phyloP scores from a whole-genome alignment of 1,284 basidiomycete genomes.

The Ganoderma multipileum region DNA sequence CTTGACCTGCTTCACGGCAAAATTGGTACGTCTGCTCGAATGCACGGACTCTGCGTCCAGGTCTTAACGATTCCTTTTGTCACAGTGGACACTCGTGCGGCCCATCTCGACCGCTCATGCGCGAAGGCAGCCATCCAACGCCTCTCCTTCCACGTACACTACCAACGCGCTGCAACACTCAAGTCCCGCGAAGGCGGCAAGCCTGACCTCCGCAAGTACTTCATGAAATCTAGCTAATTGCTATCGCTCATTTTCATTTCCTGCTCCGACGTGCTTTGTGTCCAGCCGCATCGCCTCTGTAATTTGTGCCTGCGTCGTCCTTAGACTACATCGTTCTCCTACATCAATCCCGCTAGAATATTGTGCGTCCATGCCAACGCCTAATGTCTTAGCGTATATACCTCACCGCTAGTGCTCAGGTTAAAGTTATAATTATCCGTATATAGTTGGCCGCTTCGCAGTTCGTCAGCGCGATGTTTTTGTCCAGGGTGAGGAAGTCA shows the following conservation, averaged over 20 bases:
- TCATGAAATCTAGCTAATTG: not conserved
- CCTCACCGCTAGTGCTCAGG: slow-evolving; percentile 5
- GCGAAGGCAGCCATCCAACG: slow-evolving; percentile 71
- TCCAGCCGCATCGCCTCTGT: not conserved
- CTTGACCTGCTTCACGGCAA: slow-evolving; percentile 63
- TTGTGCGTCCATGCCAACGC: not conserved
- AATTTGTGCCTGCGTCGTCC: not conserved
- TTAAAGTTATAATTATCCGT: slow-evolving; percentile 6
- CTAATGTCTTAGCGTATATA: slow-evolving; percentile 11
- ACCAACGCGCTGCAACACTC: slow-evolving; percentile 53
- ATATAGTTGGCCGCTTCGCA: not conserved
- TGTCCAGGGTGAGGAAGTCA: not conserved
- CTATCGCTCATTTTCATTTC: not conserved
- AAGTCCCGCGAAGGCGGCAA: slow-evolving; percentile 20
- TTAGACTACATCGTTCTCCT: not conserved
- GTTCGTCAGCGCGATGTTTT: not conserved
- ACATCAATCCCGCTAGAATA: not conserved
- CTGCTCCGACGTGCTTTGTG: not conserved
- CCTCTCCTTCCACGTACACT: slow-evolving; percentile 65
- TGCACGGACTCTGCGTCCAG: not conserved
- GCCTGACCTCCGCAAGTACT: slow-evolving; percentile 14
- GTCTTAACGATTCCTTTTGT: not conserved
- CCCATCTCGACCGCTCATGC: slow-evolving; percentile 74
- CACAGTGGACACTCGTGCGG: slow-evolving; percentile 72
- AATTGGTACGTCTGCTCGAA: slow-evolving; percentile 57